These are phyloP conservation scores for Exophiala alcalophila DNA, from an alignment of 2,329 filamentous ascomycete genomes.

Conservation along the genomic window DNA sequence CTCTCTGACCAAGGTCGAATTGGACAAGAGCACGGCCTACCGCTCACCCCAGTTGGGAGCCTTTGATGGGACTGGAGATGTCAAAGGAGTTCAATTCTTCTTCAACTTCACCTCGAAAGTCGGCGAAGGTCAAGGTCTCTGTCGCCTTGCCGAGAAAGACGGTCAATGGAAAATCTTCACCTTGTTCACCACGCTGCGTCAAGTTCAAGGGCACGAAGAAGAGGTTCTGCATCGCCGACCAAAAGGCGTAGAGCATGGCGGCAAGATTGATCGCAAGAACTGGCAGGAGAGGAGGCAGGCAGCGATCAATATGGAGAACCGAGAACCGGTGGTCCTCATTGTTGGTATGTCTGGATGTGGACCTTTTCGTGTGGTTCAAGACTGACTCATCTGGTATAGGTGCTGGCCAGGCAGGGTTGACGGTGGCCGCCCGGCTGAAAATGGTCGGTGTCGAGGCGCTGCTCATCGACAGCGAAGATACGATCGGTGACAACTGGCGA, in stretches of 20 bases:
- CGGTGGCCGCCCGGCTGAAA: slow-evolving; percentile 57
- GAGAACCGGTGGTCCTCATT: slow-evolving; percentile 59
- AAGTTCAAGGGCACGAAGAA: slow-evolving; percentile 57
- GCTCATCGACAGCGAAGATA: slow-evolving; percentile 57
- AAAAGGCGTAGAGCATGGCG: slow-evolving; percentile 57
- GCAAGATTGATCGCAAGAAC: slow-evolving; percentile 53
- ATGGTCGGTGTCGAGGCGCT: slow-evolving; percentile 56
- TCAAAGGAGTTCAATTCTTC: slow-evolving; percentile 57
- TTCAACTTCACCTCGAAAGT: slow-evolving; percentile 53
- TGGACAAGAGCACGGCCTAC: slow-evolving; percentile 48
- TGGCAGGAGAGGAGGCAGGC: slow-evolving; percentile 56
- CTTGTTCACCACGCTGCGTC: slow-evolving; percentile 58
- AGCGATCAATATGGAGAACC: slow-evolving; percentile 49
- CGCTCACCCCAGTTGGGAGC: slow-evolving; percentile 45
- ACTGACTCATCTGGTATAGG: slow-evolving; percentile 38
- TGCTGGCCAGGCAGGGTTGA: slow-evolving; percentile 60
- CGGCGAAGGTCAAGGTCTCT: slow-evolving; percentile 57
- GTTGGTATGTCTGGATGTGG: slow-evolving; percentile 49
- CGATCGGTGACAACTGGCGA: slow-evolving; percentile 64
- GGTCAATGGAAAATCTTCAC: slow-evolving; percentile 61
- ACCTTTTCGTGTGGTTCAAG: slow-evolving; percentile 3
- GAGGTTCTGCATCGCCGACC: slow-evolving; percentile 47
- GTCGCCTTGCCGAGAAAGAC: slow-evolving; percentile 47
- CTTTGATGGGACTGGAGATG: slow-evolving; percentile 51
- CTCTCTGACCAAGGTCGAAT: slow-evolving; percentile 44